Percentiles rank a stretch among this genome's conserved stretches.
phyloP scores from a whole-genome alignment of 2,329 filamentous ascomycete species.

The Penicillium capsulatum region DNA sequence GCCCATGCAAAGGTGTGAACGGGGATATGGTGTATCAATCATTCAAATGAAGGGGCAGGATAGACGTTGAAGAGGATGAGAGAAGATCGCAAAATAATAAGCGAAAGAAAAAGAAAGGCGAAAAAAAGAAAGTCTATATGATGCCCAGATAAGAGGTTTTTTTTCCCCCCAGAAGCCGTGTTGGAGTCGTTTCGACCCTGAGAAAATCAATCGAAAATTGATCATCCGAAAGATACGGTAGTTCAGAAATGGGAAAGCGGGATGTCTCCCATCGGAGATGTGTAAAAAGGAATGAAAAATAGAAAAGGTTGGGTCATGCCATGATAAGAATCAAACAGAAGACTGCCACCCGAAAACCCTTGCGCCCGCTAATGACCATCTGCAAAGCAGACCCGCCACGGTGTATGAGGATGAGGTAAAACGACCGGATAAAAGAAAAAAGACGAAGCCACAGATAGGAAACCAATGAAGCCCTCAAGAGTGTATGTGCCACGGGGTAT shows the following conservation, averaged over 20 bases:
- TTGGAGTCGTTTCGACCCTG: no score
- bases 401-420: slow-evolving; percentile 25
- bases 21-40: not conserved
- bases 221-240: no score
- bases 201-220: no score
- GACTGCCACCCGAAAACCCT: slow-evolving; percentile 34
- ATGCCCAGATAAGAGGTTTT: not conserved
- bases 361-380: slow-evolving; percentile 40
- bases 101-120: not conserved
- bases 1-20: no score
- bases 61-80: not conserved
- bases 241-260: no score
- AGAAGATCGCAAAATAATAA: not conserved
- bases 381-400: slow-evolving; percentile 27
- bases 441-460: slow-evolving; percentile 9
- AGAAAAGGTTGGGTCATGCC: slow-evolving; percentile 10
- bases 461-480: slow-evolving; percentile 9
- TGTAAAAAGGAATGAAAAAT: no score
- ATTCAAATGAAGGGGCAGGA: no score
- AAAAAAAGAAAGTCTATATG: slow-evolving; percentile 2
- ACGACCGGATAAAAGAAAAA: slow-evolving; percentile 10
- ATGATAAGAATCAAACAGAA: slow-evolving; percentile 16
- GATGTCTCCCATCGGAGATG: no score
- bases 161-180: no score
- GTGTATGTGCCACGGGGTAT: slow-evolving; percentile 23